A percentile compares a stretch with the other conserved stretches of the same genome.
phyloP scores from a whole-genome alignment of 2,329 filamentous ascomycete species.

The Mariannaea sp. region DNA sequence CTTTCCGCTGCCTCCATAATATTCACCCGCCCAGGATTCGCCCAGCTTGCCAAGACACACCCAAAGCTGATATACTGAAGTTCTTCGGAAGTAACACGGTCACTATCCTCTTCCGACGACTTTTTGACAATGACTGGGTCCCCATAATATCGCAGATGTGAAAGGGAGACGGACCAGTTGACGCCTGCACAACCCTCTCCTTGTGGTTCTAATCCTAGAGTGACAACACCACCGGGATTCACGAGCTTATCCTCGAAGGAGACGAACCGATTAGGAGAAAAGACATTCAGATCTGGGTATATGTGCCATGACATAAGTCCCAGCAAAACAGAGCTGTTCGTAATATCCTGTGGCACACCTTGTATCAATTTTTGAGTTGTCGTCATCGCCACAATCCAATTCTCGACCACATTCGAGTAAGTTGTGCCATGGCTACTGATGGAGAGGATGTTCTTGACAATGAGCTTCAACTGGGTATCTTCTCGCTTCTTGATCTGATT shows the following conservation, averaged over 20 bases:
- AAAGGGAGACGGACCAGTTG: background rate
- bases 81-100: background rate
- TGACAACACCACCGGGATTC: background rate
- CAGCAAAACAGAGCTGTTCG: background rate
- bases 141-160: background rate
- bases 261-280: background rate
- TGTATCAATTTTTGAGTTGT: background rate
- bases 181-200: background rate
- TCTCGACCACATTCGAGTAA: too few relatives aligned
- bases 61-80: background rate
- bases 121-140: background rate
- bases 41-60: background rate
- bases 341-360: background rate
- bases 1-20: background rate
- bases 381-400: too few relatives aligned
- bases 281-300: background rate
- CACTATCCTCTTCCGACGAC: background rate
- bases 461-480: too few relatives aligned
- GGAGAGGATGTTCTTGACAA: too few relatives aligned
- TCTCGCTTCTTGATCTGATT: too few relatives aligned
- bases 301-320: background rate
- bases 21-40: background rate
- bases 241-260: background rate
- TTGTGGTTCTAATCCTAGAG: background rate
- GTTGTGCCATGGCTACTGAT: too few relatives aligned